Percentiles rank a stretch among this genome's conserved stretches.
phyloP scores from a whole-genome alignment of 2,329 filamentous ascomycete genomes.

The Acrocalymma vagum region DNA sequence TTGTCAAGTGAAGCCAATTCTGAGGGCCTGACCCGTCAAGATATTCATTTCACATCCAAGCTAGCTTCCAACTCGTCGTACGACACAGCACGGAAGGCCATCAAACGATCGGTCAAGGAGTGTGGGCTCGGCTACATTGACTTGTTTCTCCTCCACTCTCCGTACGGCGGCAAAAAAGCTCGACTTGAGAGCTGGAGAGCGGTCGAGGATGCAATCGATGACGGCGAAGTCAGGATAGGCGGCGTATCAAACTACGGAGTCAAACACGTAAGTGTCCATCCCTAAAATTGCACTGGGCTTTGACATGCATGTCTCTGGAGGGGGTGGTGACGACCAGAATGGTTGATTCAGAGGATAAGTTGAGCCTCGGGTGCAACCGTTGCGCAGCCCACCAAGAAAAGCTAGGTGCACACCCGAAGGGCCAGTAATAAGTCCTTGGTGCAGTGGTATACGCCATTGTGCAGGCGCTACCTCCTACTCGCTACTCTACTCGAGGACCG shows the following conservation, averaged over 20 bases:
- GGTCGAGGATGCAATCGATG: slow-evolving; percentile 76
- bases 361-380: no score
- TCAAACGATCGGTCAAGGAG: slow-evolving; percentile 70
- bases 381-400: no score
- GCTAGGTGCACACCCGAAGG: no score
- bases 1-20: slow-evolving; percentile 59
- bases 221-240: slow-evolving; percentile 74
- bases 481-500: background rate
- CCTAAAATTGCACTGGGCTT: slow-evolving; percentile 2
- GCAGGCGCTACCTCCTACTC: slow-evolving; percentile 9
- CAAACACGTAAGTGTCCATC: slow-evolving; percentile 66
- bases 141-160: slow-evolving; percentile 80
- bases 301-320: no score
- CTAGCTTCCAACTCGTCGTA: slow-evolving; percentile 74
- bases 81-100: slow-evolving; percentile 71
- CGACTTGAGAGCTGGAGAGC: slow-evolving; percentile 79
- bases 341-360: no score
- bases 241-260: slow-evolving; percentile 84
- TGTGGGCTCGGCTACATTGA: slow-evolving; percentile 79
- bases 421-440: slow-evolving; percentile 1
- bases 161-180: slow-evolving; percentile 75
- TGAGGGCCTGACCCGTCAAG: slow-evolving; percentile 66
- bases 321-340: no score
- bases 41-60: slow-evolving; percentile 85
- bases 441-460: slow-evolving; percentile 5